Conservation (phyloP, 306 rosid genomes). For the Vicia faba region DNA sequence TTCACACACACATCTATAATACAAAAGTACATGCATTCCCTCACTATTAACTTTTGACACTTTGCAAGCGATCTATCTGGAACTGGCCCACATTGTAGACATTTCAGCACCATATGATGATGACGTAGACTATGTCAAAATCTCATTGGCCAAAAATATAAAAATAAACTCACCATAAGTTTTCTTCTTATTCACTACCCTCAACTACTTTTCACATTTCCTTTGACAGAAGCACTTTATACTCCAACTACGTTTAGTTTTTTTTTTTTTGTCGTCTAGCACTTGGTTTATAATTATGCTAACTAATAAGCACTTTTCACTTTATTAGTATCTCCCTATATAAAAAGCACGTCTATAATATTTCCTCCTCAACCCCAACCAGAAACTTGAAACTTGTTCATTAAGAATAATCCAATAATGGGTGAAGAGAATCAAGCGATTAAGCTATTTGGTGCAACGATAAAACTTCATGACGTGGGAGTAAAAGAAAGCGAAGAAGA, state of each 20-base stretch:
- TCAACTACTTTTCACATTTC: conserved; percentile 31
- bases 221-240: conserved; percentile 39
- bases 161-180: conserved; percentile 16
- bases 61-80: conserved; percentile 53
- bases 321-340: conserved; percentile 9
- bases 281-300: conserved; percentile 37
- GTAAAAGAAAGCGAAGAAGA: conserved; percentile 45
- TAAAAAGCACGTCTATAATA: conserved; percentile 20
- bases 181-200: conserved; percentile 17
- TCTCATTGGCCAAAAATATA: neutral
- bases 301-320: conserved; percentile 41
- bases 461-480: conserved; percentile 47
- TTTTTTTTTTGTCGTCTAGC: conserved; percentile 38
- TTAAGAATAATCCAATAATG: conserved; percentile 44
- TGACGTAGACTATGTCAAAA: conserved; percentile 46
- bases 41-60: conserved; percentile 47
- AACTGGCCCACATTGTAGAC: conserved; percentile 50
- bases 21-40: conserved; percentile 36
- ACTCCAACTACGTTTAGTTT: conserved; percentile 33
- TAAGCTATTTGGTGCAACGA: conserved; percentile 80
- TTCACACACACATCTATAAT: neutral
- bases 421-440: conserved; percentile 60
- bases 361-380: conserved; percentile 27
- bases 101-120: conserved; percentile 43
- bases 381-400: conserved; percentile 31